Conservation (phyloP, 2,329 filamentous ascomycete species). For the Aspergillus sergii region DNA sequence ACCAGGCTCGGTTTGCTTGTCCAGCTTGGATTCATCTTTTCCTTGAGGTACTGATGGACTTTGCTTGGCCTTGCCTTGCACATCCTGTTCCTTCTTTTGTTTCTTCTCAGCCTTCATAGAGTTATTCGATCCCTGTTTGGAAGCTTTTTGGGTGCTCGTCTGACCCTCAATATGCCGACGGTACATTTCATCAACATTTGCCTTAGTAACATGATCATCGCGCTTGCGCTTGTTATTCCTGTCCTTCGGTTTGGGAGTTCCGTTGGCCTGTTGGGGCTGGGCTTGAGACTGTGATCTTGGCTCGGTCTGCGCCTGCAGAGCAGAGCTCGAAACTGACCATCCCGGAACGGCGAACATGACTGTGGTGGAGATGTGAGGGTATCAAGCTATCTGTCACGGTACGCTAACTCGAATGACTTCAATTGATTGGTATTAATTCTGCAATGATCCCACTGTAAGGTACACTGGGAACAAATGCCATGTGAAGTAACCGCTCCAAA, state of each 20-base stretch:
- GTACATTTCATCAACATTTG: slow-evolving; percentile 78
- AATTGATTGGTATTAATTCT: not conserved
- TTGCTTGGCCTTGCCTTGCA: slow-evolving; percentile 18
- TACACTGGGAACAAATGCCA: not conserved
- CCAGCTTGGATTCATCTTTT: slow-evolving; percentile 22
- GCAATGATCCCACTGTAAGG: not conserved
- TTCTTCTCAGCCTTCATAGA: slow-evolving; percentile 35
- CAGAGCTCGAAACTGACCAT: slow-evolving; percentile 77
- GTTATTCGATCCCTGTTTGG: not conserved
- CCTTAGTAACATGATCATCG: slow-evolving; percentile 58
- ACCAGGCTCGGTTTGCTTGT: slow-evolving; percentile 15
- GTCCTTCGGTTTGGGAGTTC: slow-evolving; percentile 29
- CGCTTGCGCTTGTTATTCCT: slow-evolving; percentile 57
- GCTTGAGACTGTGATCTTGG: slow-evolving; percentile 64
- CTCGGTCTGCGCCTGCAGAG: slow-evolving; percentile 70
- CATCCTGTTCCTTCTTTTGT: slow-evolving; percentile 32
- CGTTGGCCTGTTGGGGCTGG: slow-evolving; percentile 45
- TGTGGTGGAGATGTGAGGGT: not conserved
- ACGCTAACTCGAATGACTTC: not conserved
- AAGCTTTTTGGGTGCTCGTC: slow-evolving; percentile 24
- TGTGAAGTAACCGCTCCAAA: slow-evolving; percentile 12
- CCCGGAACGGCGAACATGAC: slow-evolving; percentile 87
- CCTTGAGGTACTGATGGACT: slow-evolving; percentile 28
- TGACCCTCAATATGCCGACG: slow-evolving; percentile 76
- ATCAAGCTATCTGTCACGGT: not conserved